Conservation (phyloP, 257 asterid genomes). For the Oldenlandia corymbosa region DNA sequence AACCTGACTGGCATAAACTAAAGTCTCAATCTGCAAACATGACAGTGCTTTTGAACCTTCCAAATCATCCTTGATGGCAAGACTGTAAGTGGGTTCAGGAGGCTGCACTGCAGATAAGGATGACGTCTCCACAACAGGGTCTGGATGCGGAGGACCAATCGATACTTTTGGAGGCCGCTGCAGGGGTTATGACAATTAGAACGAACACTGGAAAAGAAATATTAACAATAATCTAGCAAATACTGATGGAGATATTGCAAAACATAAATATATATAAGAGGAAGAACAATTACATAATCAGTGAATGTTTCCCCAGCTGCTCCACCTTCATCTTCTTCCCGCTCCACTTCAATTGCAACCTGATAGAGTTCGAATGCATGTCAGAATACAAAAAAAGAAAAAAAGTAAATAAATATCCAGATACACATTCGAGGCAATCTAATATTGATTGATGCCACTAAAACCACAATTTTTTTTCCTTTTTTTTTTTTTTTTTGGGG, state of each 20-base stretch:
- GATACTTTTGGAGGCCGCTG: conserved; percentile 93
- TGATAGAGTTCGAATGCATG: conserved; percentile 26
- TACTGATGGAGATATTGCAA: neutral
- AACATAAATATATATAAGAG: conserved; percentile 6
- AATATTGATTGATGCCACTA: neutral
- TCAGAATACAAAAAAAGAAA: conserved; percentile 9
- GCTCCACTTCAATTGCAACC: conserved; percentile 94
- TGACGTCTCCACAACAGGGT: conserved; percentile 94
- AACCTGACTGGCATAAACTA: conserved; percentile 98
- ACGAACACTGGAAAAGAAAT: conserved; percentile 7
- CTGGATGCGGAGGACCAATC: conserved; percentile 91
- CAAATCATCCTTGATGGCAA: conserved; percentile 60
- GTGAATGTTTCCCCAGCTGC: conserved; percentile 91
- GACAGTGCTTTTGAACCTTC: conserved; percentile 76
- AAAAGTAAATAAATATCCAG: neutral
- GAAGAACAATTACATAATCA: conserved; percentile 57
- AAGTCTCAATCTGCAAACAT: conserved; percentile 95
- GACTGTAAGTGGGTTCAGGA: conserved; percentile 90
- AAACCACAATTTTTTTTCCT: neutral
- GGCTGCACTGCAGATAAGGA: conserved; percentile 92
- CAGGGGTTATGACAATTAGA: conserved; percentile 17
- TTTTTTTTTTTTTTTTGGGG: no score
- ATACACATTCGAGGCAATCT: neutral
- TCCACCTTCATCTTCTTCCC: conserved; percentile 99
- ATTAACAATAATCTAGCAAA: neutral